A percentile compares a stretch with the other conserved stretches of the same genome.
Conservation (phyloP, 257 asterid species). For the Solanum tacnaense region DNA sequence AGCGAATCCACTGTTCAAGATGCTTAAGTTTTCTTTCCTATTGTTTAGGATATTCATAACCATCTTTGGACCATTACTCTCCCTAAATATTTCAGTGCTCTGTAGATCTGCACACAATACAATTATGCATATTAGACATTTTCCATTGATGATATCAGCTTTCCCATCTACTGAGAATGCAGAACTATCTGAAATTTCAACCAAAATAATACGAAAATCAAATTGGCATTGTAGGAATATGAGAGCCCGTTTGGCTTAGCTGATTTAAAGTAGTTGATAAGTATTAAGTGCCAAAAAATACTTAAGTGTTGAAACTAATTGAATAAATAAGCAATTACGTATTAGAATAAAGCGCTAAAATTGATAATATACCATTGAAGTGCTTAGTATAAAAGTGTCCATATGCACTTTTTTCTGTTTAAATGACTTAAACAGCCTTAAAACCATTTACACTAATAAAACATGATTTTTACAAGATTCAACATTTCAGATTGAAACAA, state of each 20-base stretch:
- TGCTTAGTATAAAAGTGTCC: background rate
- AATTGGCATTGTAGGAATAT: background rate
- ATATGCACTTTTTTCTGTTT: background rate
- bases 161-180: background rate
- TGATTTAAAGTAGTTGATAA: background rate
- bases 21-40: constrained; percentile 33
- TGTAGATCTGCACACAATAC: constrained; percentile 60
- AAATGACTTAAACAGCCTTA: background rate
- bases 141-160: background rate
- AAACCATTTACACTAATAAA: background rate
- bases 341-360: background rate
- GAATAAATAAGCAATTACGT: background rate
- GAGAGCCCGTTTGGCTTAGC: background rate
- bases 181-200: background rate
- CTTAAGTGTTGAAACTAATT: background rate
- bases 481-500: background rate
- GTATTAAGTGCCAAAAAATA: background rate
- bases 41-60: constrained; percentile 39
- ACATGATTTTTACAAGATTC: background rate
- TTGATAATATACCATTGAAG: background rate
- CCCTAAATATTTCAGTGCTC: constrained; percentile 62
- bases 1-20: constrained; percentile 61
- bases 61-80: constrained; percentile 54
- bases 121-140: background rate
- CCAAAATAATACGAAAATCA: background rate